These are phyloP conservation scores for Kwoniella europaea DNA, from an alignment of 768 basidiomycete genomes.

Conservation along the genomic window DNA sequence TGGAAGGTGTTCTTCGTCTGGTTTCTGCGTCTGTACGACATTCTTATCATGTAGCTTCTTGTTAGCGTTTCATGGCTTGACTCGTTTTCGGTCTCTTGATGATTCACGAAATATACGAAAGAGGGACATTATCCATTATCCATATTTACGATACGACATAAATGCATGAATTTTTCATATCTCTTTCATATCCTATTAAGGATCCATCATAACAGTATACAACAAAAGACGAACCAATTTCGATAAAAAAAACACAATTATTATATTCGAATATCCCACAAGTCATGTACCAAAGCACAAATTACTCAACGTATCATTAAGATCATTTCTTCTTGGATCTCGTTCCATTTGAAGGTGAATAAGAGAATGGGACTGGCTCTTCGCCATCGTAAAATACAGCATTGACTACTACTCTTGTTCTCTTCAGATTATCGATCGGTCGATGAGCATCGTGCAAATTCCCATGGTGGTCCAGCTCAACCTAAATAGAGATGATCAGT, in stretches of 20 bases:
- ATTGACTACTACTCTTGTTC: conserved; percentile 40
- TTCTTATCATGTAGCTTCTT: too few relatives aligned
- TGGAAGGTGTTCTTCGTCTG: too few relatives aligned
- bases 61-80: not conserved
- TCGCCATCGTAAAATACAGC: conserved; percentile 54
- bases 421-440: conserved; percentile 42
- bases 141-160: conserved; percentile 2
- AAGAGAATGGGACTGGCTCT: conserved; percentile 37
- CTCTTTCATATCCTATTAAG: not conserved
- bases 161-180: conserved; percentile 1
- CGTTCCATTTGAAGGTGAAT: conserved; percentile 14
- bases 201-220: not conserved
- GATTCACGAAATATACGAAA: not conserved
- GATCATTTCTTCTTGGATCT: conserved; percentile 26
- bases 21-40: not conserved
- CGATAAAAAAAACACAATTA: not conserved
- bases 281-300: not conserved
- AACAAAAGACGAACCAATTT: not conserved
- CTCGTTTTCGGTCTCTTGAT: not conserved
- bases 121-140: not conserved
- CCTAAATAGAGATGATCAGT: conserved; percentile 23
- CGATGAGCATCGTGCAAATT: conserved; percentile 43
- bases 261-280: not conserved
- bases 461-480: conserved; percentile 51
- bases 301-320: not conserved